These are phyloP conservation scores for Eragrostis curvula DNA, from an alignment of 176 grass and related monocot genomes.

Conservation along the genomic window DNA sequence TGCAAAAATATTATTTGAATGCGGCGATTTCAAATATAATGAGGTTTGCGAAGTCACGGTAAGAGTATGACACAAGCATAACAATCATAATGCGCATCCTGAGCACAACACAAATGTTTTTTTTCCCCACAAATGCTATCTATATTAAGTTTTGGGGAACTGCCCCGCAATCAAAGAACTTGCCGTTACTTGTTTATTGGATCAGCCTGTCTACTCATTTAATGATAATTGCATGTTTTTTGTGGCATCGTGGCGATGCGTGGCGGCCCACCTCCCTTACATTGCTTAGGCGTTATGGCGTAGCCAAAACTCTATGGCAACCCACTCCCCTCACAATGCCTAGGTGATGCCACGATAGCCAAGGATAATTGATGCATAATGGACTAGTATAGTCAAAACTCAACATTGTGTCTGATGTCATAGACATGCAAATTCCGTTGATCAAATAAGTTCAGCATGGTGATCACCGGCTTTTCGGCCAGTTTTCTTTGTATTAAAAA, in stretches of 20 bases:
- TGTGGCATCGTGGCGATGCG: not conserved
- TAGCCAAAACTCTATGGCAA: not conserved
- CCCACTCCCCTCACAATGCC: not conserved
- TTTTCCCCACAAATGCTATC: not conserved
- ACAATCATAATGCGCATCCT: not conserved
- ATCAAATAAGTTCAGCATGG: not conserved
- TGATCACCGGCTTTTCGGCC: not conserved
- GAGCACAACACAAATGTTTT: not conserved
- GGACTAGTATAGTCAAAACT: not conserved
- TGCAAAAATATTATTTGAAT: not conserved
- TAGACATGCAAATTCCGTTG: not conserved
- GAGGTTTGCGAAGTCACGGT: not conserved
- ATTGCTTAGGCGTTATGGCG: not conserved
- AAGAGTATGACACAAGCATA: not conserved
- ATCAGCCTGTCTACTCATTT: not conserved
- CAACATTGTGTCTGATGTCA: not conserved
- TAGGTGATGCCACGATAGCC: not conserved
- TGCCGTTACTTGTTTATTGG: not conserved
- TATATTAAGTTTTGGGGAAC: not conserved
- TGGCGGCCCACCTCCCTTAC: not conserved
- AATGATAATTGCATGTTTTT: not conserved
- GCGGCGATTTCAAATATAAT: not conserved
- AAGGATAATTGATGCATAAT: not conserved
- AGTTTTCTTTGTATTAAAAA: not conserved
- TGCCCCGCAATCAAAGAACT: not conserved